Conservation (phyloP, 345 rosid genomes). For the Eucalyptus curtisii region DNA sequence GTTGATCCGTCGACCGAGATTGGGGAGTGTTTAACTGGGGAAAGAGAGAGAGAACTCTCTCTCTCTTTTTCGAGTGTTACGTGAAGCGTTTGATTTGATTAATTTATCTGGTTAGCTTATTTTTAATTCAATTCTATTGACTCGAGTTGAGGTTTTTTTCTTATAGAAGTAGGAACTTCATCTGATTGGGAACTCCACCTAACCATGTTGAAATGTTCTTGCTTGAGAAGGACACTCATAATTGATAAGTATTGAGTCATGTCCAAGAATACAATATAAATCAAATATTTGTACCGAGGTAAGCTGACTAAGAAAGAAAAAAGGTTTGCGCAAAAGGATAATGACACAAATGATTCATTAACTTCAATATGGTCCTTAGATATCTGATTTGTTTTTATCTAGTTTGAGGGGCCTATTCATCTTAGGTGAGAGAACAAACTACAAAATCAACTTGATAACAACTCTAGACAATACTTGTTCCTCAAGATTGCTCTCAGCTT, state of each 20-base stretch:
- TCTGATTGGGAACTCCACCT: neutral
- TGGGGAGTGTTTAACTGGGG: neutral
- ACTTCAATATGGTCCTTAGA: too few species aligned
- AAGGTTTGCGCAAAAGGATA: too few species aligned
- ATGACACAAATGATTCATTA: accelerated
- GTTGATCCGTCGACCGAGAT: neutral
- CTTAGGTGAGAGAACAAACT: too few species aligned
- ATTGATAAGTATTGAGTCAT: too few species aligned
- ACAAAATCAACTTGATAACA: too few species aligned
- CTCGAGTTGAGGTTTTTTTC: neutral
- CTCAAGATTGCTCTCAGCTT: too few species aligned
- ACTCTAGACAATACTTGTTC: too few species aligned
- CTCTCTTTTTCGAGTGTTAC: accelerated
- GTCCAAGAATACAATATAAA: too few species aligned
- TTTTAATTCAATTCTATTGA: neutral
- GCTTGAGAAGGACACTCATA: accelerated
- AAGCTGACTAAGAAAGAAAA: too few species aligned
- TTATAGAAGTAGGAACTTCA: neutral
- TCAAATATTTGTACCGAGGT: too few species aligned
- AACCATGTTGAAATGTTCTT: neutral
- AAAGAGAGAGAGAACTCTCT: neutral
- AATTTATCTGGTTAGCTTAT: neutral
- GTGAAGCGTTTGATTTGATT: neutral
- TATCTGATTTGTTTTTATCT: too few species aligned
- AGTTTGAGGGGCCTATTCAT: too few species aligned